Base-by-base conservation (phyloP, 352 stramenopile species). In the Pythium grandisporangium region DNA sequence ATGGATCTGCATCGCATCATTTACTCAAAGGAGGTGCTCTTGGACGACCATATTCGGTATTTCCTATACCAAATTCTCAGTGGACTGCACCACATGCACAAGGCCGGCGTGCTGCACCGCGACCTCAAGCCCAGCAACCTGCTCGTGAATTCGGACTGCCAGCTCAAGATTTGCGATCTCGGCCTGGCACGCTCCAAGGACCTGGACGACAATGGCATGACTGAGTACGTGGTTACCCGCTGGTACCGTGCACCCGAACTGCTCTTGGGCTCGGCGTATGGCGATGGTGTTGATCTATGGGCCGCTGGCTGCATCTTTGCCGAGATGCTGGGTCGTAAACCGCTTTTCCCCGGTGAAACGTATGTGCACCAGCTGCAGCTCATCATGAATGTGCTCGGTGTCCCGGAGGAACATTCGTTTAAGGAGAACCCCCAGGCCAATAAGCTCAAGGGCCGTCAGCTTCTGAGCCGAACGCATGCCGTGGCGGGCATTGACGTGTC, bases 131-230 rank as follows among this genome's bases (percentile, higher is more conserved):
- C 81, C 0, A 91, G 79, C 46, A 93, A 93, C 30, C 37, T 93
- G 53, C 78, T 93, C 27, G 85, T 92, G 48, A 93, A 93, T 53
- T 92, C 78, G 14, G 96, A 98, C 53, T 98, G 93, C 41, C 72
- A 97, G 55, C 72, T 98, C 30, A 98, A 98, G 62, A 96, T 98
- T 52, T 98, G 94, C 63, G 94, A 98, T 53, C 85, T 98, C 33
- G 94, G 94, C 17, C 70, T 98, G 8, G 90, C 92, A 26, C 84
- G 94, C 12, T 87, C 78, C 0, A 89, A 80, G 48, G 80, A 93
- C 50, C 64, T 72, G 0, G 77, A 93, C 22, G 80, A 93, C 37
- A 63, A 88, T 6, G 91, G 93, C 21, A 93, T 98, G 70, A 94
- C 84, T 4, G 82, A 95, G 48, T 94, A 95, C 36, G 83, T 95